Percentiles rank a stretch among this genome's conserved stretches.
Evolutionary conservation across 1,284 basidiomycete species (phyloP).

Genomic region (Pholiota adiposa): DNA sequence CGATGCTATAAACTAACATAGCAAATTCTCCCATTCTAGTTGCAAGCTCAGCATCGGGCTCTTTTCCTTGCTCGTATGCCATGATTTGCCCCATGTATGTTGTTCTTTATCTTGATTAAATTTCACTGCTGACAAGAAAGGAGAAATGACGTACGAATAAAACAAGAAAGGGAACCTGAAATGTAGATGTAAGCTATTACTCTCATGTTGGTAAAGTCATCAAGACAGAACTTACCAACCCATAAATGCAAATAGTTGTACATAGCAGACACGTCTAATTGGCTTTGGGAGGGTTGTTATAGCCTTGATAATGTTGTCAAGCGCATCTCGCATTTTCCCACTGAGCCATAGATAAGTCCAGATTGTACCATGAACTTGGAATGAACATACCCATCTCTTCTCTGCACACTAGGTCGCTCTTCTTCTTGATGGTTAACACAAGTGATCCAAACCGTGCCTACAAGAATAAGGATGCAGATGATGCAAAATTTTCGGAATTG

Average conservation of each 20-base stretch:
- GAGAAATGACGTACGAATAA: conserved; percentile 65
- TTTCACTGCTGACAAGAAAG: not conserved
- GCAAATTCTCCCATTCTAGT: conserved; percentile 89
- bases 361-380: not conserved
- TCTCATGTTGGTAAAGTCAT: not conserved
- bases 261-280: conserved; percentile 87
- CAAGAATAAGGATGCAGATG: conserved; percentile 80
- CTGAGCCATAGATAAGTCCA: conserved; percentile 35
- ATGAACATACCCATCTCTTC: conserved; percentile 42
- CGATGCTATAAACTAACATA: conserved; percentile 88
- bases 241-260: conserved; percentile 92
- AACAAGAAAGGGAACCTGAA: conserved; percentile 92
- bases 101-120: conserved; percentile 53
- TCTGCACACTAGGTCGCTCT: conserved; percentile 51
- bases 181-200: conserved; percentile 8
- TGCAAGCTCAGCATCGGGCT: conserved; percentile 81
- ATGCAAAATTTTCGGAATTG: conserved; percentile 98
- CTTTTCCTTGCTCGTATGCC: conserved; percentile 73
- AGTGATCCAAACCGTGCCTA: conserved; percentile 85
- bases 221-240: conserved; percentile 66
- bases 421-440: conserved; percentile 84
- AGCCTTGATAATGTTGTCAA: conserved; percentile 78
- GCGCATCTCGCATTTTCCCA: conserved; percentile 55
- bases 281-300: conserved; percentile 79
- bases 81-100: conserved; percentile 93